Evolutionary conservation across 2,329 filamentous ascomycete genomes (phyloP).

Genomic region (Claviceps sorghi): DNA sequence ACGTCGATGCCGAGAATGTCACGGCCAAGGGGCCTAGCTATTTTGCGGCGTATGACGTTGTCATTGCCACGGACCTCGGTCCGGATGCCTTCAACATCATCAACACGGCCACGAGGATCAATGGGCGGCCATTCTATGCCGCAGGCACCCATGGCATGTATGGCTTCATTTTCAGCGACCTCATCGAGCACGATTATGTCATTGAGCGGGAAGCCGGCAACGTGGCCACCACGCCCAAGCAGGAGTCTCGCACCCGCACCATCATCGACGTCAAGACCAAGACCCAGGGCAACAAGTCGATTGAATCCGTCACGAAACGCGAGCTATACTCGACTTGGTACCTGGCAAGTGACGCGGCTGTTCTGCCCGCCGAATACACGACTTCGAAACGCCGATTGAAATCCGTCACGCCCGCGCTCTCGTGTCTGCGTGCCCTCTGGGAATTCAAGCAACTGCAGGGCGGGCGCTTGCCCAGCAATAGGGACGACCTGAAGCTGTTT

Average conservation of each 20-base stretch:
- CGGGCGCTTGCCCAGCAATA: conserved; percentile 39
- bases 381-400: conserved; percentile 53
- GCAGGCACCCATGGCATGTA: conserved; percentile 79
- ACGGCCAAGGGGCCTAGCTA: conserved; percentile 55
- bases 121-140: conserved; percentile 73
- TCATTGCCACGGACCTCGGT: conserved; percentile 80
- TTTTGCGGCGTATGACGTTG: conserved; percentile 66
- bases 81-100: conserved; percentile 60
- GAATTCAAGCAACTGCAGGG: conserved; percentile 49
- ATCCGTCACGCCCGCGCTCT: conserved; percentile 69
- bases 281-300: conserved; percentile 49
- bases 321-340: conserved; percentile 82
- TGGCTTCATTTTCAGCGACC: conserved; percentile 87
- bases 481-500: conserved; percentile 59
- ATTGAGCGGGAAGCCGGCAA: conserved; percentile 78
- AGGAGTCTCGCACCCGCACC: conserved; percentile 65
- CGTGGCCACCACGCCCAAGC: conserved; percentile 45
- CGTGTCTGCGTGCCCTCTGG: conserved; percentile 81
- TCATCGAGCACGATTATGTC: conserved; percentile 80
- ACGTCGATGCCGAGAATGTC: conserved; percentile 54
- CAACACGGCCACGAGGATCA: conserved; percentile 73
- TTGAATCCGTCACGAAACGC: conserved; percentile 81
- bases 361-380: conserved; percentile 52
- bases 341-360: conserved; percentile 64
- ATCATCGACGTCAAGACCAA: conserved; percentile 59